Evolutionary conservation across 768 basidiomycete genomes (phyloP), one percentile per base, ranked within the genome.

Genomic region (Lactarius sp.): DNA sequence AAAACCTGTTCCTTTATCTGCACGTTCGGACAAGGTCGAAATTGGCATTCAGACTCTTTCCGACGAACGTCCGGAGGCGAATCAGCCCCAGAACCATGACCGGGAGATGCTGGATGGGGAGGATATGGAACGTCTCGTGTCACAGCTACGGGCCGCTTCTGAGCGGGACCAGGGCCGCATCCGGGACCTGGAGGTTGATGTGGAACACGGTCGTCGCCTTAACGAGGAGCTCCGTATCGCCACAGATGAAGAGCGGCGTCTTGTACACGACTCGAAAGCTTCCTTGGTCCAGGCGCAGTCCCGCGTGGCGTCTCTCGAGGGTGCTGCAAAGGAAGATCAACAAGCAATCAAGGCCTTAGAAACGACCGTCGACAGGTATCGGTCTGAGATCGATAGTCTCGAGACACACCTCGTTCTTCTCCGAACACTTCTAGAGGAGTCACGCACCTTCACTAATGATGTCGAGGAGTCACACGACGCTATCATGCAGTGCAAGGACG

Each of bases 401-500:
- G 57, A 63, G 37, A 51, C 67, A 27, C 61, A 61, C 59, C 31
- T 53, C n/a, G 44, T 36, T 39, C 58, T 66, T 56, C 36, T 66
- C 36, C 52, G 31, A 22, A 37, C 58, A 7, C 65, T 68, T 34
- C 44, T 66, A 6, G 67, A 59, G 22, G 67, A 63, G 33, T 59
- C 67, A 7, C 67, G 61, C 22, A 16, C 58, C 22, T 62, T 62
- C 31, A 68, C 16, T 37, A 56, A 67, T 47, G 49, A 58, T 37
- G 56, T 68, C 47, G 68, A 68, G 36, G 68, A 61, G 33, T 61
- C 49, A 33, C 55, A 67, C 56, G 47, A 22, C 16, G 42, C 46
- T 20, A 46, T 68, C 36, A 49, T 59, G 37, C 44, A 52, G 4
- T 68, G 66, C 66, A 68, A 67, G 55, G 68, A 68, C 34, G 49